A percentile compares a stretch with the other conserved stretches of the same genome.
phyloP scores from a whole-genome alignment of 495 filamentous ascomycete genomes.

The Penicillium salamii region DNA sequence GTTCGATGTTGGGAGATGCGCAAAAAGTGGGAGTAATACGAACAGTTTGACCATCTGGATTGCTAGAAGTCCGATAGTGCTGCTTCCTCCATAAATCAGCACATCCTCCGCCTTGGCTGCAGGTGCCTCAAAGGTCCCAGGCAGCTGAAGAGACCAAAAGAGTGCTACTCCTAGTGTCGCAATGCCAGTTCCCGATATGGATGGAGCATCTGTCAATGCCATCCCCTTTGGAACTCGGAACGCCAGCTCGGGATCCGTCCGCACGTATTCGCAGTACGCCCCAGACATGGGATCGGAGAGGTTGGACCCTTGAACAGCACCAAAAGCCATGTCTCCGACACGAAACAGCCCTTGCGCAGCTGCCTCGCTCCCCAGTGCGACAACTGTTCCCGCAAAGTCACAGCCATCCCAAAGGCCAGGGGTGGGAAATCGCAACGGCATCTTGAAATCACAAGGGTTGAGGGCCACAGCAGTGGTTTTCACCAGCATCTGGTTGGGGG shows the following conservation, averaged over 20 bases:
- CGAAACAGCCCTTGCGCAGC: constrained; percentile 16
- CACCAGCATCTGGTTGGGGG: constrained; percentile 24
- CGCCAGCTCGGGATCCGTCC: constrained; percentile 18
- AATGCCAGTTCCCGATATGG: constrained; percentile 23
- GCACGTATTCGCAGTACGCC: constrained; percentile 37
- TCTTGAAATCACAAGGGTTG: constrained; percentile 48
- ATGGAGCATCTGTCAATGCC: constrained; percentile 6
- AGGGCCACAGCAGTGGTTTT: constrained; percentile 38
- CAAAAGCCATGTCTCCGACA: constrained; percentile 30
- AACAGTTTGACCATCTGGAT: constrained; percentile 42
- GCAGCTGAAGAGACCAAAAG: constrained; percentile 28
- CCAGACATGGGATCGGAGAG: constrained; percentile 25
- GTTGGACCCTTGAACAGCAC: constrained; percentile 35
- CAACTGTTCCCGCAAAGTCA: constrained; percentile 44
- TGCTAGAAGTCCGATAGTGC: constrained; percentile 42
- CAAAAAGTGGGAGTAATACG: constrained; percentile 1
- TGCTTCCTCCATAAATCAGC: constrained; percentile 45
- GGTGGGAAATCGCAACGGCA: constrained; percentile 28
- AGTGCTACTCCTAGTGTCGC: constrained; percentile 26
- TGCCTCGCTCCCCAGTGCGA: constrained; percentile 22
- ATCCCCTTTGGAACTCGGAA: constrained; percentile 18
- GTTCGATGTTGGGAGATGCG: no score
- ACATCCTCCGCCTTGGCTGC: constrained; percentile 24
- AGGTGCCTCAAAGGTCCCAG: constrained; percentile 23
- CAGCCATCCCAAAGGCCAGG: constrained; percentile 37